Conservation (phyloP, 139 green algal species). For the Haematococcus sp. region DNA sequence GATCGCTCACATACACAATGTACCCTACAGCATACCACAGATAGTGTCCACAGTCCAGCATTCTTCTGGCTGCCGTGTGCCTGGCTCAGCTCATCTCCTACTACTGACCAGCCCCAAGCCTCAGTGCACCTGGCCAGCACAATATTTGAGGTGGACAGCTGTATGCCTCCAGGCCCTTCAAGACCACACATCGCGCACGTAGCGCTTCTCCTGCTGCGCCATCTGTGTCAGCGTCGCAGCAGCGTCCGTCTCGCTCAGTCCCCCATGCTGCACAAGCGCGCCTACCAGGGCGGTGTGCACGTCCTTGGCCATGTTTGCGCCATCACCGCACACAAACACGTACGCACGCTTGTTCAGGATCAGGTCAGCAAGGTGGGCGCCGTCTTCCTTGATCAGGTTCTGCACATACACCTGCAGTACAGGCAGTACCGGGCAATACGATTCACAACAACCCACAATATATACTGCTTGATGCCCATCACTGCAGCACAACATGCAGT, state of each 20-base stretch:
- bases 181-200: conserved; percentile 26
- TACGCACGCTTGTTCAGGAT: conserved; percentile 54
- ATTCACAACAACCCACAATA: background rate
- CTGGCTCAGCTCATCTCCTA: no score
- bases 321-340: conserved; percentile 89
- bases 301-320: conserved; percentile 88
- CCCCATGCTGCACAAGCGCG: background rate
- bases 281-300: conserved; percentile 70
- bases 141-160: no score
- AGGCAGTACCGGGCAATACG: background rate
- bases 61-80: no score
- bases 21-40: no score
- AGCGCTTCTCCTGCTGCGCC: conserved; percentile 27
- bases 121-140: no score
- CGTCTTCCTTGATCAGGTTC: conserved; percentile 15
- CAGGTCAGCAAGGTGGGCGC: conserved; percentile 36
- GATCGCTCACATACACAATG: no score
- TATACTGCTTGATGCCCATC: no score
- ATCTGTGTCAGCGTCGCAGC: conserved; percentile 6
- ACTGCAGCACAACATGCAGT: no score
- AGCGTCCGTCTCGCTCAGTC: background rate
- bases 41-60: no score
- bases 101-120: no score
- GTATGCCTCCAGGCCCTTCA: no score
- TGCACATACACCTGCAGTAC: conserved; percentile 40